A percentile compares a stretch with the other conserved stretches of the same genome.
Evolutionary conservation across 2,329 filamentous ascomycete genomes (phyloP).

Genomic region (Arthrobotrys pseudoclavata): DNA sequence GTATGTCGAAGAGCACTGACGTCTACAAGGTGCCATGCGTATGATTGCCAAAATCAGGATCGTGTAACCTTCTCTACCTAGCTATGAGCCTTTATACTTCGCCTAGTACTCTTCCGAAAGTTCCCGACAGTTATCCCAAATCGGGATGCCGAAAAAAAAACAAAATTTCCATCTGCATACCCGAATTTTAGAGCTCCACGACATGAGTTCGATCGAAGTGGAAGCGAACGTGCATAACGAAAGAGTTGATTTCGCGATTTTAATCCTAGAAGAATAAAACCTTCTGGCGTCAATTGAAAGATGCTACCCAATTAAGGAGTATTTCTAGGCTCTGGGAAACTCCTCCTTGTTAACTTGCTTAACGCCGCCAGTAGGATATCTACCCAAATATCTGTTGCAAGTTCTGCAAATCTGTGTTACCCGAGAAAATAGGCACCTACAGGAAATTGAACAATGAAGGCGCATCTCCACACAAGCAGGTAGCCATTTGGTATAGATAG

Average conservation of each 20-base stretch:
- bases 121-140: background rate
- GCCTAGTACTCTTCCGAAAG: background rate
- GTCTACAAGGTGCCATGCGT: conserved; percentile 4
- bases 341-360: background rate
- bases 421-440: conserved; percentile 4
- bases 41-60: conserved; percentile 26
- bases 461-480: background rate
- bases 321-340: background rate
- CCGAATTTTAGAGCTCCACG: conserved; percentile 3
- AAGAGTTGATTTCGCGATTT: background rate
- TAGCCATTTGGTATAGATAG: background rate
- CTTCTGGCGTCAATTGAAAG: background rate
- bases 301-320: too few species aligned
- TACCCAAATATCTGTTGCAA: background rate
- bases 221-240: background rate
- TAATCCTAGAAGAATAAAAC: background rate
- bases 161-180: background rate
- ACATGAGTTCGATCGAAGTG: background rate
- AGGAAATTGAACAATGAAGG: background rate
- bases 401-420: background rate
- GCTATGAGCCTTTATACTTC: background rate
- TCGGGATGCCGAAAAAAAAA: conserved; percentile 16
- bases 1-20: background rate
- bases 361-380: background rate
- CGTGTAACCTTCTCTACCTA: conserved; percentile 8